Evolutionary conservation across 495 filamentous ascomycete species (phyloP), one percentile per base, ranked within the genome.

Genomic region (Penicillium mononematosum): DNA sequence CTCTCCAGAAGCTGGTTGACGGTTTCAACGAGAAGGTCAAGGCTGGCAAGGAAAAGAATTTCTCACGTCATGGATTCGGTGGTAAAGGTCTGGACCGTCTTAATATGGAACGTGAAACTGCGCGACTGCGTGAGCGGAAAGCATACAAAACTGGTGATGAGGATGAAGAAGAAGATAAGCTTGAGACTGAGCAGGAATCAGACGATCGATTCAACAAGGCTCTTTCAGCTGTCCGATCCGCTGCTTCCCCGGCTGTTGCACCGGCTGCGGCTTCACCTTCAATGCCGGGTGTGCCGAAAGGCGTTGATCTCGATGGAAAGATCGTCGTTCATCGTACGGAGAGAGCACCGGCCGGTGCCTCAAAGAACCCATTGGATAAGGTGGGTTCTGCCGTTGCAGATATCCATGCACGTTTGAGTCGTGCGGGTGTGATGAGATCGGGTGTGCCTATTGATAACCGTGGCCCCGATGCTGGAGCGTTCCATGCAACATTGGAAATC

Each of bases 381-480:
- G 94, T 95, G 51, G 85, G 85, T 39, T 86, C 84, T 31, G 94
- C 92, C 7, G 91, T 91, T 61, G 89, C 87, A 56, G 86, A 85
- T 66, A 96, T 98, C 68, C 85, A 95, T 69, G 85, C 86, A 39
- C 90, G 93, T 55, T 76, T 98, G 20, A 93, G 89, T 63, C 86
- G 89, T 57, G 88, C 89, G 32, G 89, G 90, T 54, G 88, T 91
- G 63, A 83, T 96, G 63, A 86, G 93, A 61, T 87, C 88, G 3
- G 95, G 94, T 6, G 91, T 96, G 46, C 94, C 95, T 17, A 96
- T 97, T 67, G 94, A 99, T 77, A 99, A 99, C 70, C 96, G 96
- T 70, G 94, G 94, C 5, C 94, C 94, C 12, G 94, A 99, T 75
- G 94, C 94, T 8, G 94, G 94, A 29, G 91, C 91, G 12, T 99